Conservation (phyloP, 352 stramenopile genomes). For the Salisapilia sapeloensis region DNA sequence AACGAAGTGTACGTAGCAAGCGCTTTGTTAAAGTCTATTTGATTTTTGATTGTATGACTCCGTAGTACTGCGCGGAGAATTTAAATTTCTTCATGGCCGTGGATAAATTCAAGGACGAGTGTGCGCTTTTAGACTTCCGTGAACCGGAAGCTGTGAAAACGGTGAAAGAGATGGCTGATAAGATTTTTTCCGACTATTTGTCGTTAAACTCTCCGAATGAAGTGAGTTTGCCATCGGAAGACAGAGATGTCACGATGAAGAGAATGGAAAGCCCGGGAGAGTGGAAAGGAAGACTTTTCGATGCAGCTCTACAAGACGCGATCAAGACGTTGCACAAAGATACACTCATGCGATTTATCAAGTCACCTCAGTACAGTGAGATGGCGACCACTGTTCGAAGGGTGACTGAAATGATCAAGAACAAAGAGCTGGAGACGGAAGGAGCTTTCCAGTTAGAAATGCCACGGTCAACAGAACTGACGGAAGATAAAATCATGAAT, state of each 20-base stretch:
- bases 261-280: conserved; percentile 68
- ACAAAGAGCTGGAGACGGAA: conserved; percentile 43
- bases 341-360: conserved; percentile 63
- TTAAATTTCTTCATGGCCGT: conserved; percentile 80
- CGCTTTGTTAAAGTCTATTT: neutral
- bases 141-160: conserved; percentile 62
- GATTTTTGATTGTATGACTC: neutral
- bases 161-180: conserved; percentile 70
- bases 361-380: conserved; percentile 60
- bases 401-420: conserved; percentile 40
- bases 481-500: conserved; percentile 30
- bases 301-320: conserved; percentile 63
- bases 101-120: conserved; percentile 76
- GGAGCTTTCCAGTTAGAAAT: conserved; percentile 52
- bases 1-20: conserved; percentile 43
- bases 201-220: conserved; percentile 75
- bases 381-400: conserved; percentile 37
- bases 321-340: conserved; percentile 77
- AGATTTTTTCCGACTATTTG: conserved; percentile 71
- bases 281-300: conserved; percentile 63
- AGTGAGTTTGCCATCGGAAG: conserved; percentile 60
- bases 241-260: conserved; percentile 63
- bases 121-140: conserved; percentile 55
- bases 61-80: conserved; percentile 67
- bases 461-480: conserved; percentile 28